phyloP scores from a whole-genome alignment of 768 basidiomycete species.

The Artomyces pyxidatus region DNA sequence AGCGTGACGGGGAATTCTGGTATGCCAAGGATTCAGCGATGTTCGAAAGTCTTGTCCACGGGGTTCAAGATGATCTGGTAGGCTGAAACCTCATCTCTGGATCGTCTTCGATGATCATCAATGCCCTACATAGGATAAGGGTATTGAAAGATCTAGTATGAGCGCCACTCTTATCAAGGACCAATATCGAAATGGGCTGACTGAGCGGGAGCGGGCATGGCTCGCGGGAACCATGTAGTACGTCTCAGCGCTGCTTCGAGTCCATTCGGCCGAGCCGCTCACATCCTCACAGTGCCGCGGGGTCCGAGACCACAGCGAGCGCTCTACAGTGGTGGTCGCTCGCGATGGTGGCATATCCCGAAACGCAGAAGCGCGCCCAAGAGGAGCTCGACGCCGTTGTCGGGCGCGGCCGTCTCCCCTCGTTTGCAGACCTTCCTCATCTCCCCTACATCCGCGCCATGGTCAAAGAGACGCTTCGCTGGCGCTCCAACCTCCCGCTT shows the following conservation, averaged over 20 bases:
- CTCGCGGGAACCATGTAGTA: conserved; percentile 6
- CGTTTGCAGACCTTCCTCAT: conserved; percentile 6
- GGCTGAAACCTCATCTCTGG: not conserved
- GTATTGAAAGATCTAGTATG: conserved; percentile 7
- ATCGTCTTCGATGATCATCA: not conserved
- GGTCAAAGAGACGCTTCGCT: conserved; percentile 10
- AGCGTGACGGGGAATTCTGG: conserved; percentile 16
- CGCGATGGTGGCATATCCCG: conserved; percentile 3
- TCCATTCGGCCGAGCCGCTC: not conserved
- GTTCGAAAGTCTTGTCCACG: conserved; percentile 9
- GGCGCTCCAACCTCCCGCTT: not conserved
- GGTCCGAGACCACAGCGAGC: not conserved
- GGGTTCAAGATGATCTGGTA: conserved; percentile 7
- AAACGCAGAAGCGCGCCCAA: conserved; percentile 1
- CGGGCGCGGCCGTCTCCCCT: conserved; percentile 4
- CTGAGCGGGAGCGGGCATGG: conserved; percentile 3
- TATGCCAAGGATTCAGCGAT: conserved; percentile 10
- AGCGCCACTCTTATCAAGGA: conserved; percentile 5
- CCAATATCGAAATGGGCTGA: conserved; percentile 5
- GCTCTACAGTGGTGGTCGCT: conserved; percentile 3
- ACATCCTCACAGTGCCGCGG: not conserved
- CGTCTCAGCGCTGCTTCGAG: not conserved
- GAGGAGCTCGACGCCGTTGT: conserved; percentile 6
- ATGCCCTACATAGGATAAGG: conserved; percentile 2
- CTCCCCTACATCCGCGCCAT: conserved; percentile 12